Base-by-base conservation (phyloP, 768 basidiomycete genomes). In the Kwoniella sp. region DNA sequence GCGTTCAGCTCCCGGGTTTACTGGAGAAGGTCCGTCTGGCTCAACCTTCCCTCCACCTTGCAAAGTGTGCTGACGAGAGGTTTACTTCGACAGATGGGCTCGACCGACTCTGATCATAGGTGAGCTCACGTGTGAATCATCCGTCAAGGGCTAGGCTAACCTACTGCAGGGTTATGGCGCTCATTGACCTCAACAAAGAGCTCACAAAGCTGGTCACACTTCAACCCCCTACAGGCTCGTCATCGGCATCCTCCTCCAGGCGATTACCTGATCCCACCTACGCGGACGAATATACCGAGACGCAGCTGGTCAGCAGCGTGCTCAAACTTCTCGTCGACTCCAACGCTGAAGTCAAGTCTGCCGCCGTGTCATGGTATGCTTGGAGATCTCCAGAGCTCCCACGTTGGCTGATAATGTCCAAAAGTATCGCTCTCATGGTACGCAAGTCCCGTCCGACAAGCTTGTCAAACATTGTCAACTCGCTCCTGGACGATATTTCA, bases 311-410 rank as follows among this genome's bases (percentile, higher is more conserved):
- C 40, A 82, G 82, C 34, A 84, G 87, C 71, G 90, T 98, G 1
- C 79, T 96, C 36, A 78, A 82, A 19, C 81, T 96, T 17, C 85
- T 96, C 4, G 87, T 88, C 69, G 95, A 99, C 77, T 86, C 85
- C 75, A 96, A 92, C 62, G 90, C 90, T 7, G 95, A 99, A 78
- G 95, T 98, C 59, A 98, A 98, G 79, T 95, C 95, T 68, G 86
- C 89, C 73, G 89, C 90, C 2, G 93, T 95, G 10, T 90, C 92
- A 78, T 92, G 90, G 93, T 88, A 62, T 46, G 81, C 71, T 11
- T 6, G 9, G 20, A 5, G 5, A 22, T 25, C 14, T 7, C 26
- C 12, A 32, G 9, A 33, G 20, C 12, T 23, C 8, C 1, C 27
- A 26, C 33, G 19, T 17, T 52, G 17, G 45, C 36, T 29, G 28